Conservation (phyloP, 2,329 filamentous ascomycete genomes). For the Capronia americana region DNA sequence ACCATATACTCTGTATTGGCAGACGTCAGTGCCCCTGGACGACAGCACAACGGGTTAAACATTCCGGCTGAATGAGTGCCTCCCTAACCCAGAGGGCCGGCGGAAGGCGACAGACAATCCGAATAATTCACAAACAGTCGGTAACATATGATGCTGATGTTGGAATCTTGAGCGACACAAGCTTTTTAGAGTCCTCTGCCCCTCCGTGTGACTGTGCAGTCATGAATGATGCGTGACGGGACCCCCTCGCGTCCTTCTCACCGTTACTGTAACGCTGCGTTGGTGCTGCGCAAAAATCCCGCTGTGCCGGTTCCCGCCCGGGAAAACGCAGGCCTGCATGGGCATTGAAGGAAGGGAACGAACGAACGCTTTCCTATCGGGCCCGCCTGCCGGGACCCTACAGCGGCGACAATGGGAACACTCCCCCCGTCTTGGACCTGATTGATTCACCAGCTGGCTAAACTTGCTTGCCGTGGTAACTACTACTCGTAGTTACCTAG, state of each 20-base stretch:
- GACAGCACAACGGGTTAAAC: conserved; percentile 5
- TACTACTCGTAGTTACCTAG: too few relatives aligned
- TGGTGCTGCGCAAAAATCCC: conserved; percentile 13
- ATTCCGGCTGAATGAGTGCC: conserved; percentile 18
- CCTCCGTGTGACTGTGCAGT: background rate
- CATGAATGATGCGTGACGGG: background rate
- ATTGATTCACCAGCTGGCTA: too few relatives aligned
- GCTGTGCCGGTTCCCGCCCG: conserved; percentile 9
- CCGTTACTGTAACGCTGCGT: background rate
- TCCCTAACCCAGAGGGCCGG: background rate
- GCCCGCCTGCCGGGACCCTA: background rate
- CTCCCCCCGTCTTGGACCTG: too few relatives aligned
- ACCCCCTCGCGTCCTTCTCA: background rate
- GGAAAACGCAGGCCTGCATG: background rate
- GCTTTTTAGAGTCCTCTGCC: background rate
- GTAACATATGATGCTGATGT: conserved; percentile 4
- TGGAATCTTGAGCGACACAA: background rate
- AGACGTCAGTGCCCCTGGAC: background rate
- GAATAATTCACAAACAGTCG: background rate
- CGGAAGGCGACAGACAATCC: background rate
- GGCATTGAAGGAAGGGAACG: too few relatives aligned
- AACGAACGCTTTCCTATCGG: background rate
- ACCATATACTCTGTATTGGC: background rate
- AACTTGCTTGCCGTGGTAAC: too few relatives aligned
- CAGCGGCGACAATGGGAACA: too few relatives aligned